These are phyloP conservation scores for Diphasiastrum complanatum DNA, from an alignment of 83 land plant species.

Conservation along the genomic window DNA sequence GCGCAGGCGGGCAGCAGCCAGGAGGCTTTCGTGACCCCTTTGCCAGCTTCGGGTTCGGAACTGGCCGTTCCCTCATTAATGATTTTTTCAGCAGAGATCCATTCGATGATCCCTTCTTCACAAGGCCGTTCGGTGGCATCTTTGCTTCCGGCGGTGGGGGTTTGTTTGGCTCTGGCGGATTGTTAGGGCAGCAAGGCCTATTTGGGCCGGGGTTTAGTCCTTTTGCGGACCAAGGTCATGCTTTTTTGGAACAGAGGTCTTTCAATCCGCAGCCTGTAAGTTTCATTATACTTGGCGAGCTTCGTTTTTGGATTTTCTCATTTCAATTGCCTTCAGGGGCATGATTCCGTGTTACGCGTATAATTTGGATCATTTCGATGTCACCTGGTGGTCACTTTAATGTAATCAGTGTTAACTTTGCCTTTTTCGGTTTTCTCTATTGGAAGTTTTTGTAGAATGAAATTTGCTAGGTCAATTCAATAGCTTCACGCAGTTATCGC, in stretches of 20 bases:
- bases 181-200: background rate
- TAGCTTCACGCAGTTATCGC: too few relatives aligned
- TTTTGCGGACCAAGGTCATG: slow-evolving; percentile 1
- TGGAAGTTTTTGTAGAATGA: background rate
- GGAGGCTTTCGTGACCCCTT: too few relatives aligned
- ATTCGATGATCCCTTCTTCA: slow-evolving; percentile 67
- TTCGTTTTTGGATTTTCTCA: background rate
- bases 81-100: slow-evolving; percentile 57
- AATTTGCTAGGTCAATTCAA: too few relatives aligned
- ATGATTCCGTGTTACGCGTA: background rate
- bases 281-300: background rate
- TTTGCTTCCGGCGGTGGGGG: slow-evolving; percentile 40
- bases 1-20: too few relatives aligned
- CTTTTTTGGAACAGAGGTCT: slow-evolving; percentile 31
- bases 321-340: background rate
- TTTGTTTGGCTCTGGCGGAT: slow-evolving; percentile 25
- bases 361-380: too few relatives aligned
- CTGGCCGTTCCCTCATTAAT: too few relatives aligned
- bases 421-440: too few relatives aligned
- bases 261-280: slow-evolving; percentile 17
- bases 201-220: background rate
- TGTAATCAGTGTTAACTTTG: too few relatives aligned
- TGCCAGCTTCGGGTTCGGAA: too few relatives aligned
- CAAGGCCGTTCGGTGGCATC: slow-evolving; percentile 58
- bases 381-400: too few relatives aligned